phyloP scores from a whole-genome alignment of 2,329 filamentous ascomycete species.

The Fusarium citri region DNA sequence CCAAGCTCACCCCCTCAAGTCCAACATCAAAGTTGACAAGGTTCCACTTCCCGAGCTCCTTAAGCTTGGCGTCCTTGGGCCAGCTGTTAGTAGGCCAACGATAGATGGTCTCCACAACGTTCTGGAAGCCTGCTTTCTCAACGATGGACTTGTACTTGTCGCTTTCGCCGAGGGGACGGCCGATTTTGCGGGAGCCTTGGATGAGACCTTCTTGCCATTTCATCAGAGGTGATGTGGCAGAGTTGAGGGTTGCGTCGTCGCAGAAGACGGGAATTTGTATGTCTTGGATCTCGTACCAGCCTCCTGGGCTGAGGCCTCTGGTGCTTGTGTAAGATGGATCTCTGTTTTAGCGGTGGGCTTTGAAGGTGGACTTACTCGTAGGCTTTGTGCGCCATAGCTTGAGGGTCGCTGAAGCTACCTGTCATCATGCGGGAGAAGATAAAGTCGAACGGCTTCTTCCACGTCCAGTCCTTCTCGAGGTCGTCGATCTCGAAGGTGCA shows the following conservation, averaged over 20 bases:
- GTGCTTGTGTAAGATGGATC: rapidly evolving
- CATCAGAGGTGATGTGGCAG: background rate
- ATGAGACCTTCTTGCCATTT: slow-evolving; percentile 28
- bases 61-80: slow-evolving; percentile 33
- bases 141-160: slow-evolving; percentile 22
- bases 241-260: slow-evolving; percentile 13
- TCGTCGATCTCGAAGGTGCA: slow-evolving; percentile 29
- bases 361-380: background rate
- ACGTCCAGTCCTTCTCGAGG: slow-evolving; percentile 30
- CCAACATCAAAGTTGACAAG: slow-evolving; percentile 27
- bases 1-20: slow-evolving; percentile 25
- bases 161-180: slow-evolving; percentile 20
- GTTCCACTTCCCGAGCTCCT: slow-evolving; percentile 36
- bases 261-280: slow-evolving; percentile 29
- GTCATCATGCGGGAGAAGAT: slow-evolving; percentile 35
- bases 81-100: slow-evolving; percentile 38
- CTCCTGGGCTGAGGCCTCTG: slow-evolving; percentile 10
- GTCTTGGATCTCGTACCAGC: slow-evolving; percentile 33
- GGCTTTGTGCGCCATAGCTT: slow-evolving; percentile 8
- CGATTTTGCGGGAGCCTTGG: slow-evolving; percentile 16
- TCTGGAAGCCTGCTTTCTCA: slow-evolving; percentile 6
- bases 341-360: too few species aligned
- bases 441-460: slow-evolving; percentile 22
- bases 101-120: slow-evolving; percentile 27
- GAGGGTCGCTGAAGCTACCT: slow-evolving; percentile 7